Percentiles rank a stretch among this genome's conserved stretches.
phyloP scores from a whole-genome alignment of 495 filamentous ascomycete species.

The Neurospora sp. region DNA sequence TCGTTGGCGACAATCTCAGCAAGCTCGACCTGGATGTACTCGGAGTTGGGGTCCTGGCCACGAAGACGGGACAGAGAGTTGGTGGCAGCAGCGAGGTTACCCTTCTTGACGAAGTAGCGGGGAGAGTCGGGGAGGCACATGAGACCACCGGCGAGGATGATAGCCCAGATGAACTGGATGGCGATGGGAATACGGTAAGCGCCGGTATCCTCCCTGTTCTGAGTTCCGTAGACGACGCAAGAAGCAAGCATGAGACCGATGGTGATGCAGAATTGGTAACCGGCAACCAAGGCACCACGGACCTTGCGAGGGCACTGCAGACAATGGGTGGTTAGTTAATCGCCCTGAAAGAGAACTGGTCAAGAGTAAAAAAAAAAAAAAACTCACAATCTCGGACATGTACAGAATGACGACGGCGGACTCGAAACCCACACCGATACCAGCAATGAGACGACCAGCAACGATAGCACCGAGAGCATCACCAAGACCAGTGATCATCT shows the following conservation, averaged over 20 bases:
- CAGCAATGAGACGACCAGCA: conserved; percentile 60
- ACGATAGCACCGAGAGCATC: conserved; percentile 45
- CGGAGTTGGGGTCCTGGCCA: conserved; percentile 52
- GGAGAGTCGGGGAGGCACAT: conserved; percentile 65
- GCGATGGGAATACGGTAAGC: conserved; percentile 65
- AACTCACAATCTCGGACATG: conserved; percentile 55
- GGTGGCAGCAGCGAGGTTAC: conserved; percentile 51
- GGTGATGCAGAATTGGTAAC: conserved; percentile 72
- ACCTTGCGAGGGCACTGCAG: conserved; percentile 50
- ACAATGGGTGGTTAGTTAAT: conserved; percentile 5
- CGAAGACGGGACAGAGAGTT: conserved; percentile 56
- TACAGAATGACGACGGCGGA: conserved; percentile 67
- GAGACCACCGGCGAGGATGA: conserved; percentile 52
- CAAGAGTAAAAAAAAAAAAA: background rate
- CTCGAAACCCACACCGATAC: conserved; percentile 65
- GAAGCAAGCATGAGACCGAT: conserved; percentile 66
- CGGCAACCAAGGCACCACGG: conserved; percentile 62
- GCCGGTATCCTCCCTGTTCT: conserved; percentile 49
- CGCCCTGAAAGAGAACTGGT: no score
- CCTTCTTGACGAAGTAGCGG: conserved; percentile 70
- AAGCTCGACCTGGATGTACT: conserved; percentile 58
- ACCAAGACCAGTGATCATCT: conserved; percentile 36
- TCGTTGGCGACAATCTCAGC: conserved; percentile 76
- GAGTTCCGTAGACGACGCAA: conserved; percentile 60
- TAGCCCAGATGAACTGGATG: conserved; percentile 59